Evolutionary conservation across 257 asterid genomes (phyloP), one percentile per base, ranked within the genome.

Genomic region (Voacanga thouarsii): DNA sequence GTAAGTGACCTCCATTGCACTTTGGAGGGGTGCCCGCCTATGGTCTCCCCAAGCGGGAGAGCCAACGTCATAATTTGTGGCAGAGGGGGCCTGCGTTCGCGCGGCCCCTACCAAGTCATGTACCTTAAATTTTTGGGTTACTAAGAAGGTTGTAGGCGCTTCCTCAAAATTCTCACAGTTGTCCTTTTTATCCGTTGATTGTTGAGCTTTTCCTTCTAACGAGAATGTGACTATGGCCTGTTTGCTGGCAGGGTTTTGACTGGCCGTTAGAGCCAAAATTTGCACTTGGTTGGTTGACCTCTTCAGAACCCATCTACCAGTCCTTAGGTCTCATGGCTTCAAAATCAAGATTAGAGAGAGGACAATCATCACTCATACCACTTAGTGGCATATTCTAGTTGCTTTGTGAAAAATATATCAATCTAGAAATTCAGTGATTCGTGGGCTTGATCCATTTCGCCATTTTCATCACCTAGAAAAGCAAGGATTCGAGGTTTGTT

Each of bases 221-320:
- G n/a, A n/a, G n/a, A n/a, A n/a, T n/a, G n/a, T n/a, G n/a, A n/a
- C n/a, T n/a, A n/a, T n/a, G n/a, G n/a, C n/a, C n/a, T n/a, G n/a
- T 33, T 33, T 33, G 37, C 56, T 50, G 56, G 11, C 10, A 1
- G 0, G 59, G 23, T 14, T 39, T 67, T 67, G 73, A 68, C 73
- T 65, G 74, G 72, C 26, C 26, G 80, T 76, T 76, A 66, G 80
- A 74, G 80, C 80, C 74, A 76, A 66, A 76, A 49, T 23, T 74
- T 57, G 39, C 69, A 56, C 37, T 57, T 56, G 23, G 12, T 21
- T n/a, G 21, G 24, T 28, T 33, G 71, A 30, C 71, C 6, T 6
- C n/a, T 30, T 33, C 71, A 23, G 51, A 19, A 39, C 72, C 37
- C 72, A 67, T 19, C 79, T 12, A 47, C 39, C 3, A 14, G 45